phyloP scores from a whole-genome alignment of 768 basidiomycete species.

The Mycena indigotica region DNA sequence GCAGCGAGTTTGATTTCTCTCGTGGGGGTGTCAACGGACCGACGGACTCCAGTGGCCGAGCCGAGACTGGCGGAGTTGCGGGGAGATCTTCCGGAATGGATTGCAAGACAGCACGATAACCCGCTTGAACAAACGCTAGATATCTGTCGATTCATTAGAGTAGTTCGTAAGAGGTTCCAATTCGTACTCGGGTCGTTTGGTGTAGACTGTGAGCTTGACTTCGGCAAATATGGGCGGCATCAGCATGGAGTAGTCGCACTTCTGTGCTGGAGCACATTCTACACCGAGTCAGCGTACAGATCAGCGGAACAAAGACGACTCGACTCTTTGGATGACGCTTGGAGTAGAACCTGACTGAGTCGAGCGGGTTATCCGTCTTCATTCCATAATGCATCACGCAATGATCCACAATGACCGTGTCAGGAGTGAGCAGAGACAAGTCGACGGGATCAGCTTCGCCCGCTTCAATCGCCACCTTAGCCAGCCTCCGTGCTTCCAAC shows the following conservation, averaged over 20 bases:
- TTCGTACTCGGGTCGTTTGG: conserved; percentile 54
- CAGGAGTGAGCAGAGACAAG: conserved; percentile 12
- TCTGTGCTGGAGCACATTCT: conserved; percentile 49
- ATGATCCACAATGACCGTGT: conserved; percentile 64
- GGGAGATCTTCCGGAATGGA: conserved; percentile 31
- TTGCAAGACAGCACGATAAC: conserved; percentile 52
- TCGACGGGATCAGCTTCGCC: too few species aligned
- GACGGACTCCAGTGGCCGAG: background rate
- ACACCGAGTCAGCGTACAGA: conserved; percentile 20
- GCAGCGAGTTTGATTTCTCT: background rate
- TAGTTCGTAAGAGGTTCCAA: background rate
- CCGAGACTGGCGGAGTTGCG: conserved; percentile 20
- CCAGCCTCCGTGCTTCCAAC: conserved; percentile 30
- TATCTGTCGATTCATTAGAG: conserved; percentile 35
- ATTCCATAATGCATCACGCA: conserved; percentile 75
- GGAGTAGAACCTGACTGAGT: conserved; percentile 72
- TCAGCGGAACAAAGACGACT: too few species aligned
- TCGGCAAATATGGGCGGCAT: conserved; percentile 70
- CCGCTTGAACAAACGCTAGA: conserved; percentile 66
- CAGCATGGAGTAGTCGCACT: conserved; percentile 64
- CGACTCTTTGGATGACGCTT: conserved; percentile 66
- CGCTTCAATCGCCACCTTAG: conserved; percentile 30
- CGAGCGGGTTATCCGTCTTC: conserved; percentile 67
- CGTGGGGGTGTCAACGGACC: background rate
- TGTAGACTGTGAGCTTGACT: conserved; percentile 68